These are phyloP conservation scores for Phytopythium helicoides DNA, from an alignment of 352 stramenopile species.

Conservation along the genomic window DNA sequence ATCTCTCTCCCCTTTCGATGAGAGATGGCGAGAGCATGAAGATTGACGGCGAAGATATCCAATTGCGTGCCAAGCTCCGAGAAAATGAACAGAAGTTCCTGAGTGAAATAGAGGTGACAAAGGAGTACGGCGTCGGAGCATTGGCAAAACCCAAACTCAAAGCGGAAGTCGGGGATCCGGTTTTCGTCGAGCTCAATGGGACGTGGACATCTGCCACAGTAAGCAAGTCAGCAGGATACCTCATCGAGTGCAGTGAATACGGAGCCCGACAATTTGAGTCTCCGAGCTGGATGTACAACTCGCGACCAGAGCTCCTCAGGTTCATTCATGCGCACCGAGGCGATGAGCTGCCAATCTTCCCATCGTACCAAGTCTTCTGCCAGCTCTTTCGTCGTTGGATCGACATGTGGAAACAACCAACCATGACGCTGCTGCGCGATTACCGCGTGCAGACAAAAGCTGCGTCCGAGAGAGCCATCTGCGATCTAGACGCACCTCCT, in stretches of 20 bases:
- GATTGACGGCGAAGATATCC: neutral
- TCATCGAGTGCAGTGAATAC: neutral
- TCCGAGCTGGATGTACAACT: conserved; percentile 4
- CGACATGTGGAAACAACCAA: conserved; percentile 30
- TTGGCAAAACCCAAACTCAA: conserved; percentile 1
- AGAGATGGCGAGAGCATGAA: neutral
- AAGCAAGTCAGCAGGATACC: no score
- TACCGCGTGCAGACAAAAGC: conserved; percentile 26
- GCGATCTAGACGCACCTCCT: conserved; percentile 9
- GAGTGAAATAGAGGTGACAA: neutral
- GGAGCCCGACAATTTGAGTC: neutral
- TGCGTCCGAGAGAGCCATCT: conserved; percentile 21
- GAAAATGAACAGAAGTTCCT: conserved; percentile 2
- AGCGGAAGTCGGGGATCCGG: neutral
- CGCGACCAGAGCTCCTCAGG: conserved; percentile 14
- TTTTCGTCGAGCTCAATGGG: neutral
- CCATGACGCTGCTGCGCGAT: conserved; percentile 16
- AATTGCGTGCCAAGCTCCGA: neutral
- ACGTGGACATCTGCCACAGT: no score
- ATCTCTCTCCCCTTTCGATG: neutral
- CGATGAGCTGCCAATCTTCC: conserved; percentile 35
- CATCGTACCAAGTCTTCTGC: conserved; percentile 40
- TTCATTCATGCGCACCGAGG: conserved; percentile 32
- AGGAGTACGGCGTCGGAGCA: neutral
- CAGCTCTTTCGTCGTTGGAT: conserved; percentile 40